Percentiles rank a stretch among this genome's conserved stretches.
Evolutionary conservation across 169 alveolate genomes (phyloP).

Genomic region (Cryptosporidium ryanae): DNA sequence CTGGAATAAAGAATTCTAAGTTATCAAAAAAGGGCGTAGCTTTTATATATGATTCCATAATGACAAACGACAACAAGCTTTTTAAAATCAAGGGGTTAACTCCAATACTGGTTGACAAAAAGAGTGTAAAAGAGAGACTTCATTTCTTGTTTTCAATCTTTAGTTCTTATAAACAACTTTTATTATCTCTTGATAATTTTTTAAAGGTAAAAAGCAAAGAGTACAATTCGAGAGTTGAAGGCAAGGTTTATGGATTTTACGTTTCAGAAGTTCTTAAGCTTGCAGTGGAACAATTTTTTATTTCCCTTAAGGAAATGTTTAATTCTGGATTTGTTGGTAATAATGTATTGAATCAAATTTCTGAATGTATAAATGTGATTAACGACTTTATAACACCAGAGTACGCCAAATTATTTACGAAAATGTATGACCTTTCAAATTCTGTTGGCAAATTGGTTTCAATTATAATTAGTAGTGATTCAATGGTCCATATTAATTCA

Average conservation of each 20-base stretch:
- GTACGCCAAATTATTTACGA: neutral
- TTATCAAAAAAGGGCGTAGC: neutral
- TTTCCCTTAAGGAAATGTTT: neutral
- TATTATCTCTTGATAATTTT: constrained; percentile 2
- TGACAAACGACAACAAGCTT: neutral
- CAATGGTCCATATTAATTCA: neutral
- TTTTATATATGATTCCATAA: constrained; percentile 9
- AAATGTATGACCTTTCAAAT: neutral
- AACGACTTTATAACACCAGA: constrained; percentile 7
- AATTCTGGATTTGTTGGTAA: neutral
- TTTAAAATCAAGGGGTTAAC: constrained; percentile 7
- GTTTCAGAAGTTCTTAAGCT: neutral
- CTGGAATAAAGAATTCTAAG: neutral
- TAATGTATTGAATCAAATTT: too few relatives aligned
- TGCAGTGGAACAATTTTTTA: neutral
- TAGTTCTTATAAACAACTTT: neutral
- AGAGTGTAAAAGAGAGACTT: neutral
- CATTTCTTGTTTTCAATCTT: constrained; percentile 9
- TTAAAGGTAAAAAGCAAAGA: neutral
- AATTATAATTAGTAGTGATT: neutral
- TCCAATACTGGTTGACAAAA: neutral
- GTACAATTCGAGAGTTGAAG: neutral
- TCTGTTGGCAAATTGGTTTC: constrained; percentile 3
- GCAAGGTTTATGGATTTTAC: neutral
- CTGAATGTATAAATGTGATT: too few relatives aligned